Conservation (phyloP, 768 basidiomycete genomes). For the Nidularia sp. region DNA sequence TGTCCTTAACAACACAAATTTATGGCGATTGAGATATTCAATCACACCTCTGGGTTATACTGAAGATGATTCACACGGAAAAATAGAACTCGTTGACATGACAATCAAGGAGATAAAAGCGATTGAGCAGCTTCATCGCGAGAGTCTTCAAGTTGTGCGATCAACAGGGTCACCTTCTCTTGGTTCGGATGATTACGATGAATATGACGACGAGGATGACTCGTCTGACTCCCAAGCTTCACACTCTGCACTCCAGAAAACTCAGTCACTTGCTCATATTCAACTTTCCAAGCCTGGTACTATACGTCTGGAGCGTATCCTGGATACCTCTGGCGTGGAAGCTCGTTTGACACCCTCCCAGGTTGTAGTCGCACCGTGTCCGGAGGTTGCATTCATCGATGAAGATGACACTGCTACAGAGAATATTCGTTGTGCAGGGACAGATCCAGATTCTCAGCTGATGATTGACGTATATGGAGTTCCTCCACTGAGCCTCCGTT, state of each 20-base stretch:
- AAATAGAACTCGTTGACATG: constrained; percentile 53
- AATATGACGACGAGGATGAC: constrained; percentile 71
- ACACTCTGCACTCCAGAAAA: constrained; percentile 55
- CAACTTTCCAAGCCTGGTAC: constrained; percentile 69
- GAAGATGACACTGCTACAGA: constrained; percentile 27
- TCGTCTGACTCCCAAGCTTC: constrained; percentile 24
- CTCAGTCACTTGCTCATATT: constrained; percentile 73
- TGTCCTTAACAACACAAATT: constrained; percentile 86
- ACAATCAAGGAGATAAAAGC: constrained; percentile 60
- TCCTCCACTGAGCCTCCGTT: constrained; percentile 73
- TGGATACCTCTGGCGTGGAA: constrained; percentile 65
- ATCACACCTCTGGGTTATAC: constrained; percentile 58
- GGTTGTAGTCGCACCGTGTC: constrained; percentile 79
- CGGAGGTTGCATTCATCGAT: constrained; percentile 63
- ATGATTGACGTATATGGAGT: constrained; percentile 68
- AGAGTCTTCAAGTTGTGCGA: constrained; percentile 42
- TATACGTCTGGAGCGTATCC: constrained; percentile 68
- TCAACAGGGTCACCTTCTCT: constrained; percentile 22
- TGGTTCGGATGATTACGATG: constrained; percentile 53
- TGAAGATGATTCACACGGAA: constrained; percentile 32
- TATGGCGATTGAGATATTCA: constrained; percentile 68
- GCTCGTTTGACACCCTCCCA: constrained; percentile 69
- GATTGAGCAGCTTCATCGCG: constrained; percentile 58
- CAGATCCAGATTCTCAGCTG: constrained; percentile 51
- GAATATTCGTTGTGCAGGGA: constrained; percentile 66